Evolutionary conservation across 345 rosid species (phyloP).

Genomic region (Sisymbrium altissimum): DNA sequence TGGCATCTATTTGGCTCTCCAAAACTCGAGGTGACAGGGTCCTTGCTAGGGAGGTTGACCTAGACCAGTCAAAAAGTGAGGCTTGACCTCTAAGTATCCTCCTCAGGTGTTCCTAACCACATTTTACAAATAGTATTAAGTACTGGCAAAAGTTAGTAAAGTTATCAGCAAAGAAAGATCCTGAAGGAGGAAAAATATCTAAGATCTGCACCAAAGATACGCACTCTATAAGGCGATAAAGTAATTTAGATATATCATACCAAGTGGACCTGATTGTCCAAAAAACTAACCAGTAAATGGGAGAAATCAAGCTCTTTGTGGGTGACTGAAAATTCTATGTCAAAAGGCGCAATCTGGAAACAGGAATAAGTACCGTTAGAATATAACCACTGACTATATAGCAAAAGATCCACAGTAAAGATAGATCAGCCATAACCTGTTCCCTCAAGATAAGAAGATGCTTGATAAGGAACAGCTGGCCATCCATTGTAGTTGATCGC

Average conservation of each 20-base stretch:
- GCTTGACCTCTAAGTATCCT: constrained; percentile 97
- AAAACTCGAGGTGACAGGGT: constrained; percentile 93
- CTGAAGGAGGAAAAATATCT: neutral
- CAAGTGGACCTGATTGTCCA: constrained; percentile 7
- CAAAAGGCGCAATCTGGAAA: constrained; percentile 90
- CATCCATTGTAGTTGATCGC: constrained; percentile 84
- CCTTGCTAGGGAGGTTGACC: constrained; percentile 93
- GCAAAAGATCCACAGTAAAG: constrained; percentile 17
- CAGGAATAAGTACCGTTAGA: neutral
- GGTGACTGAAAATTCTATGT: constrained; percentile 90
- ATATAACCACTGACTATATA: neutral
- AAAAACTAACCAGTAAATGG: constrained; percentile 82
- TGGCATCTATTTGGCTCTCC: constrained; percentile 97
- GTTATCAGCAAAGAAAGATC: neutral
- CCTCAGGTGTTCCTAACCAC: constrained; percentile 79
- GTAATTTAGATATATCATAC: neutral
- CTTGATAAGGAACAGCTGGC: constrained; percentile 92
- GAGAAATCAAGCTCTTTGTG: constrained; percentile 99
- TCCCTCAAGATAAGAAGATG: constrained; percentile 90
- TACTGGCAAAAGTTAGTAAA: neutral
- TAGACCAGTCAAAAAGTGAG: constrained; percentile 91
- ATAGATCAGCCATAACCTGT: constrained; percentile 55
- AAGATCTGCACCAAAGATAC: neutral
- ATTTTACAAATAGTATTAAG: constrained; percentile 12
- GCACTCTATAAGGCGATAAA: neutral